A percentile compares a stretch with the other conserved stretches of the same genome.
Evolutionary conservation across 345 rosid species (phyloP).

Genomic region (Lenwebbia sp.): DNA sequence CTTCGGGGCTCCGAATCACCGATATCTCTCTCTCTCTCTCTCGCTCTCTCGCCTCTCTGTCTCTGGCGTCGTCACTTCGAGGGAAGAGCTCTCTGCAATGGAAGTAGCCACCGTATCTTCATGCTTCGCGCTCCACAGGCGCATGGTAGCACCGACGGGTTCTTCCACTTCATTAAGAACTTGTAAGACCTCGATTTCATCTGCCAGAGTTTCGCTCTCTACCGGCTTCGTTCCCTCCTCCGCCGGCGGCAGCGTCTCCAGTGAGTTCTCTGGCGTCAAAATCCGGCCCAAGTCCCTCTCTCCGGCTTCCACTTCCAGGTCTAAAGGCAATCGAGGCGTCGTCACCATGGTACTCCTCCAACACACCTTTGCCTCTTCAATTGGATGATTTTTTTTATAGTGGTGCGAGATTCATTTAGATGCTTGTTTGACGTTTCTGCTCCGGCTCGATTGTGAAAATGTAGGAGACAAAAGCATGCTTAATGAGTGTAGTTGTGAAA

Average conservation of each 20-base stretch:
- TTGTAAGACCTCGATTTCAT: slow-evolving; percentile 14
- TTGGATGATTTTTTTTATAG: not conserved
- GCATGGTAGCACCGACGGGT: slow-evolving; percentile 19
- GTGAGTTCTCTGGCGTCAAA: slow-evolving; percentile 43
- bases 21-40: not conserved
- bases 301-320: slow-evolving; percentile 32
- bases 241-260: slow-evolving; percentile 32
- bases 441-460: not conserved
- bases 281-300: slow-evolving; percentile 34
- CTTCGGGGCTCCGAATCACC: not conserved
- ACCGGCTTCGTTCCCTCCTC: slow-evolving; percentile 32
- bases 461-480: not conserved
- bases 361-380: not conserved
- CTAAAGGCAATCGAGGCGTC: slow-evolving; percentile 57
- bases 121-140: slow-evolving; percentile 29
- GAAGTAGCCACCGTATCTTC: slow-evolving; percentile 39
- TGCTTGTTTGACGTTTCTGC: not conserved
- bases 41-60: not conserved
- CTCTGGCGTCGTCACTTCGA: not conserved
- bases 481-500: not conserved
- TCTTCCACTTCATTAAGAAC: slow-evolving; percentile 1
- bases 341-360: slow-evolving; percentile 44
- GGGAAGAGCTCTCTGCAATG: slow-evolving; percentile 11
- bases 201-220: slow-evolving; percentile 36
- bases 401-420: not conserved